Base-by-base conservation (phyloP, 2,329 filamentous ascomycete genomes). In the Aspergillus aculeatinus region DNA sequence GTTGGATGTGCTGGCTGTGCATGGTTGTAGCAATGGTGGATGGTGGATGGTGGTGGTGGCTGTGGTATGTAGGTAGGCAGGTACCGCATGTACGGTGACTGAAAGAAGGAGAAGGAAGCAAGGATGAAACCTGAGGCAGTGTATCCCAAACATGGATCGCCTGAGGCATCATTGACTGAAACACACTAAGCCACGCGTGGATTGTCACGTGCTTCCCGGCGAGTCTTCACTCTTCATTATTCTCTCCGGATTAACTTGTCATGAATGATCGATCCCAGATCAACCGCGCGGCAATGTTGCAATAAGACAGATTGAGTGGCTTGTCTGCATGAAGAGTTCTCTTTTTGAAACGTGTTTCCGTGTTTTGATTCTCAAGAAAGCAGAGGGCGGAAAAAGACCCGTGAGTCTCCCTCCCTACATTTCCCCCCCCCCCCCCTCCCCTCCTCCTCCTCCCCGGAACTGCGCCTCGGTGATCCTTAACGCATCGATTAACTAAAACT, bases 391-490 rank as follows among this genome's bases (percentile, higher is more conserved):
- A 44, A 44, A 44, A 44, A n/a, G 7, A 44, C 39, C 39, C 16
- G 39, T 44, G 39, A 19, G 39, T 44, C 6, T 44, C 5, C 16
- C 12, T 42, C 39, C 39, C 16, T 42, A 44, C 39, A 44, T 44
- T 44, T 44, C 39, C 9, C 59, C 60, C 60, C 61, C 63, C 63
- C 42, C 25, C 57, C 55, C 60, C 62, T 59, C 61, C 61, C 63
- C 21, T 2, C 21, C 21, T 21, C 21, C 21, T 21, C 21, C 21
- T 31, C n/a, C 33, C 58, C 55, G 54, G 61, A 29, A 29, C 67
- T 67, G 67, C 67, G 64, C 64, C 67, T 63, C 63, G 68, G 63
- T 68, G 68, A 69, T 70, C 66, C 60, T 63, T 65, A 66, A 66
- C 67, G 59, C 67, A 68, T 63, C 57, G 50, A 47, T 48, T 31